Evolutionary conservation across 2,329 filamentous ascomycete genomes (phyloP).

Genomic region (Byssothecium circinans): DNA sequence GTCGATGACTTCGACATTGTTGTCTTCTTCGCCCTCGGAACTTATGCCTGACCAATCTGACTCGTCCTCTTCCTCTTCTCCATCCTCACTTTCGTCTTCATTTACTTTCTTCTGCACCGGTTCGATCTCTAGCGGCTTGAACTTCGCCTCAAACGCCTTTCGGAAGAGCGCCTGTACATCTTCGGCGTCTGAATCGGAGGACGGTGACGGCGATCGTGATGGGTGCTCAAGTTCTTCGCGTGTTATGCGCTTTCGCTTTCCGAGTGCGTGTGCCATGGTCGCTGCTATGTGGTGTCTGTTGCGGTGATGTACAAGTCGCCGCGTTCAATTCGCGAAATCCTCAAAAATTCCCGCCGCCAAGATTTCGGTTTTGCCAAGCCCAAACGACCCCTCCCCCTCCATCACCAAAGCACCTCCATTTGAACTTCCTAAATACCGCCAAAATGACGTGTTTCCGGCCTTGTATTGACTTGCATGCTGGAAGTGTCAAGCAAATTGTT

Average conservation of each 20-base stretch:
- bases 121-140: conserved; percentile 66
- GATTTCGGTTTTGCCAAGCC: conserved; percentile 12
- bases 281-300: neutral
- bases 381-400: conserved; percentile 15
- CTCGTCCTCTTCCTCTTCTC: conserved; percentile 37
- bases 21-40: conserved; percentile 51
- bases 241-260: conserved; percentile 51
- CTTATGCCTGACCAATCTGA: conserved; percentile 65
- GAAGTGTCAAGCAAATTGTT: conserved; percentile 97
- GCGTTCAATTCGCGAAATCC: neutral
- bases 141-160: conserved; percentile 84
- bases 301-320: neutral
- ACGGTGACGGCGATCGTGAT: conserved; percentile 33
- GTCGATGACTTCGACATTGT: conserved; percentile 49
- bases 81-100: conserved; percentile 1
- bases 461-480: conserved; percentile 97
- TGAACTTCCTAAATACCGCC: neutral
- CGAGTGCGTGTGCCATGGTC: conserved; percentile 46
- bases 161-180: conserved; percentile 75
- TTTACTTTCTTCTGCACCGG: conserved; percentile 35
- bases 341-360: conserved; percentile 15
- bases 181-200: conserved; percentile 44
- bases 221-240: conserved; percentile 32
- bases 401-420: conserved; percentile 7
- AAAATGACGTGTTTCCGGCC: conserved; percentile 90